Conservation (phyloP, 2,329 filamentous ascomycete genomes). For the Penicillium frequentans region DNA sequence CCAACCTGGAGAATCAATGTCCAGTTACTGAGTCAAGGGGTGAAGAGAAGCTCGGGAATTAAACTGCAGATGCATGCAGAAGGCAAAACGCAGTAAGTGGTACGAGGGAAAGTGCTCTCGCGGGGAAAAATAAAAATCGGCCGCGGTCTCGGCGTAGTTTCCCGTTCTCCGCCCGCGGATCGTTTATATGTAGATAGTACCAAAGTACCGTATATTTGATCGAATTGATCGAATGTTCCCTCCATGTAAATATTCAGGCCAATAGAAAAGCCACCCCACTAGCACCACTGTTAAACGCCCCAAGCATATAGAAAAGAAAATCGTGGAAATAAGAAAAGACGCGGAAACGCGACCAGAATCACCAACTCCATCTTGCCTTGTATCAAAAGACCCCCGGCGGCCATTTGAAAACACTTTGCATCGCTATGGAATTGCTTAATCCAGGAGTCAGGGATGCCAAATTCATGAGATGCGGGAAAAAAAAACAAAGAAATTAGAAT, state of each 20-base stretch:
- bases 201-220: neutral
- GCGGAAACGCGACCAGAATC: slow-evolving; percentile 15
- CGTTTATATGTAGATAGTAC: neutral
- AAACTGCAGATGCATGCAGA: neutral
- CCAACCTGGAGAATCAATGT: slow-evolving; percentile 2
- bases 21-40: neutral
- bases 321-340: slow-evolving; percentile 1
- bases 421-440: slow-evolving; percentile 26
- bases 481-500: slow-evolving; percentile 13
- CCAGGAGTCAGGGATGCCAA: slow-evolving; percentile 22
- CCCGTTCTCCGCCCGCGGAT: slow-evolving; percentile 12
- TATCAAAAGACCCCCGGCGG: slow-evolving; percentile 16
- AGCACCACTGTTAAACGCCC: slow-evolving; percentile 19
- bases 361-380: slow-evolving; percentile 27
- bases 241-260: slow-evolving; percentile 21
- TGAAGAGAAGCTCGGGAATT: neutral
- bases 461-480: slow-evolving; percentile 23
- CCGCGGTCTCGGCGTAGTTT: slow-evolving; percentile 13
- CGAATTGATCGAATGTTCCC: neutral
- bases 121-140: slow-evolving; percentile 17
- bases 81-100: neutral
- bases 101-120: slow-evolving; percentile 10
- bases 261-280: slow-evolving; percentile 7
- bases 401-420: slow-evolving; percentile 22
- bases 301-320: slow-evolving; percentile 3